phyloP scores from a whole-genome alignment of 768 basidiomycete species.

The Termitomyces bulborhizus region DNA sequence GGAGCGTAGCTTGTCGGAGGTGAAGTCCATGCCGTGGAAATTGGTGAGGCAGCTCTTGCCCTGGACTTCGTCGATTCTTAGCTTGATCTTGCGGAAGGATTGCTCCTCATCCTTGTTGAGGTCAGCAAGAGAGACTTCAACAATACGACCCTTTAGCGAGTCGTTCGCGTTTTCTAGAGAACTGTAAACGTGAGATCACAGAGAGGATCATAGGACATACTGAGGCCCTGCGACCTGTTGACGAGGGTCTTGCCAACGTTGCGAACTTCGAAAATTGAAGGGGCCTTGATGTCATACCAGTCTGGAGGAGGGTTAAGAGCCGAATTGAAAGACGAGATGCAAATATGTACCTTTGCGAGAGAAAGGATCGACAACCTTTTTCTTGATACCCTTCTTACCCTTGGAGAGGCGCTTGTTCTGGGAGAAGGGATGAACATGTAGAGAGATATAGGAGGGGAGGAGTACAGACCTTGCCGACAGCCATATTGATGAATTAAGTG shows the following conservation, averaged over 20 bases:
- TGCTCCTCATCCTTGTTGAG: constrained; percentile 99
- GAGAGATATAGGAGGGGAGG: neutral
- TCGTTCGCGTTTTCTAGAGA: constrained; percentile 93
- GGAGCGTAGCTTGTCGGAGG: constrained; percentile 98
- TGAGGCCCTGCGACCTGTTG: constrained; percentile 97
- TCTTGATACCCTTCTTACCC: constrained; percentile 99
- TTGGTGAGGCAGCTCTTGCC: constrained; percentile 99
- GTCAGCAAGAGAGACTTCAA: constrained; percentile 95
- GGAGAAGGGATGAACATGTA: neutral
- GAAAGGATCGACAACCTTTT: constrained; percentile 99
- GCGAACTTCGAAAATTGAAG: constrained; percentile 93
- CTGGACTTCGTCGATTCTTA: constrained; percentile 93
- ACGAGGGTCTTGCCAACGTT: constrained; percentile 98
- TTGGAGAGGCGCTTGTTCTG: constrained; percentile 98
- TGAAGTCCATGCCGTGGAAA: constrained; percentile 99
- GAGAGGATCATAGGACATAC: constrained; percentile 46
- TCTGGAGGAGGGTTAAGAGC: constrained; percentile 41
- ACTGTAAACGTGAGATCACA: neutral
- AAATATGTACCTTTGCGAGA: constrained; percentile 82
- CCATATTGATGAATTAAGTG: constrained; percentile 53
- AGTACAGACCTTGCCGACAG: constrained; percentile 76
- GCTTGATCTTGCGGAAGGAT: constrained; percentile 98
- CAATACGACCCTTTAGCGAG: constrained; percentile 93
- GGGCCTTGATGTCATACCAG: constrained; percentile 99
- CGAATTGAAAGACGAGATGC: neutral